A percentile compares a stretch with the other conserved stretches of the same genome.
These are phyloP conservation scores for Yamadazyma tumulicola DNA, from an alignment of 805 yeast species.

Conservation along the genomic window DNA sequence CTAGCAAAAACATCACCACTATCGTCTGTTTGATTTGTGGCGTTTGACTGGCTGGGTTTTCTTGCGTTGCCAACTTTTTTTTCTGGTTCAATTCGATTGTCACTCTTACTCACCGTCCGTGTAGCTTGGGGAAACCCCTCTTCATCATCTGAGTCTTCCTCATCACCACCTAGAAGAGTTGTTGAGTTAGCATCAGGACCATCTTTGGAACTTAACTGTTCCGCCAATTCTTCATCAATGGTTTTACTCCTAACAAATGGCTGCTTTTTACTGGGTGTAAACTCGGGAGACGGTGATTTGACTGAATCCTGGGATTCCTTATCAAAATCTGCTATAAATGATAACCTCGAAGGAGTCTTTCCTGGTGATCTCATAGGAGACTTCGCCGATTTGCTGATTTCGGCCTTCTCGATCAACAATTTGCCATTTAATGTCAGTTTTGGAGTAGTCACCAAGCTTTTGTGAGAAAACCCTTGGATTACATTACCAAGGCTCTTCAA, in stretches of 20 bases:
- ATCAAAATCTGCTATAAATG: conserved; percentile 24
- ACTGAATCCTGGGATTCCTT: conserved; percentile 11
- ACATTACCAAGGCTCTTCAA: background rate
- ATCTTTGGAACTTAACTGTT: conserved; percentile 3
- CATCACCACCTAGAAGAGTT: conserved; percentile 9
- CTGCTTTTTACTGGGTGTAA: conserved; percentile 19
- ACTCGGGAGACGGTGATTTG: conserved; percentile 21
- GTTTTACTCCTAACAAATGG: background rate
- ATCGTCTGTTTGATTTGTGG: background rate
- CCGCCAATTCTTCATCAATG: conserved; percentile 4
- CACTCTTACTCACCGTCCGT: background rate
- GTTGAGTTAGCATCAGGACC: conserved; percentile 16
- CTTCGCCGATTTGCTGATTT: background rate
- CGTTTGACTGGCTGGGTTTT: background rate
- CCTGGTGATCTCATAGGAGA: conserved; percentile 13
- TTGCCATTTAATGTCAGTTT: conserved; percentile 1
- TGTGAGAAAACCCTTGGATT: background rate
- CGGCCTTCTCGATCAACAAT: conserved; percentile 4
- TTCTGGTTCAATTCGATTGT: no score
- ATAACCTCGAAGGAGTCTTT: conserved; percentile 17
- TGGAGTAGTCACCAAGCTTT: conserved; percentile 2
- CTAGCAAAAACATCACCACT: conserved; percentile 21
- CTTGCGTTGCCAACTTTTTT: no score
- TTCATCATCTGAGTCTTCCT: conserved; percentile 4
- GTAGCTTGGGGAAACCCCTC: background rate